Conservation (phyloP, 805 yeast species). For the Allodekkera sacchari region DNA sequence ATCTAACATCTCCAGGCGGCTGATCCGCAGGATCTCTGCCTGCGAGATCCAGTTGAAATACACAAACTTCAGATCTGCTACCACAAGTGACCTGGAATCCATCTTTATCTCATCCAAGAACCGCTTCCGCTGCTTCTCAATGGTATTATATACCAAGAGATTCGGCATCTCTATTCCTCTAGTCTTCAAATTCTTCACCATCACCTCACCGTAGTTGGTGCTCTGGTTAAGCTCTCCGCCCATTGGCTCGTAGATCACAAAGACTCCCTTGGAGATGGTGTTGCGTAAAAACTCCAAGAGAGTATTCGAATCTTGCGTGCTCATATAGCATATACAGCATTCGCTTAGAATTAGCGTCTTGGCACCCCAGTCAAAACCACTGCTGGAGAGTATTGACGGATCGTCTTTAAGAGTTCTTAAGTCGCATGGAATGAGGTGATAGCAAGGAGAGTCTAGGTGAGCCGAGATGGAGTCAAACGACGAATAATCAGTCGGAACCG, state of each 20-base stretch:
- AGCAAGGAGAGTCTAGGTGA: constrained; percentile 17
- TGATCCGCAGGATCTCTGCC: constrained; percentile 36
- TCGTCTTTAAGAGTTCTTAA: constrained; percentile 29
- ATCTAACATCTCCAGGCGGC: constrained; percentile 56
- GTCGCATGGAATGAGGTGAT: constrained; percentile 50
- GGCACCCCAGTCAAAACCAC: constrained; percentile 19
- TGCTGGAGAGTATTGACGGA: constrained; percentile 2
- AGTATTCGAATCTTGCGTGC: constrained; percentile 37
- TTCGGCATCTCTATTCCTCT: constrained; percentile 60
- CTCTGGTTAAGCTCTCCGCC: constrained; percentile 33
- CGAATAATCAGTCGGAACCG: constrained; percentile 8
- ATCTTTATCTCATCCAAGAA: constrained; percentile 22
- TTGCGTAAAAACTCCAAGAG: constrained; percentile 36
- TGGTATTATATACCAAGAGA: constrained; percentile 42
- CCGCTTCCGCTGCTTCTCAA: constrained; percentile 31
- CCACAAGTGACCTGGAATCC: constrained; percentile 11
- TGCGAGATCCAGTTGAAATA: constrained; percentile 34
- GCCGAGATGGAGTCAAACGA: background rate
- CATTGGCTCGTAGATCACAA: constrained; percentile 65
- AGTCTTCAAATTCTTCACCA: constrained; percentile 50
- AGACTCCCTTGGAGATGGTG: constrained; percentile 16
- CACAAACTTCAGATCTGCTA: constrained; percentile 39
- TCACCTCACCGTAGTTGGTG: constrained; percentile 54
- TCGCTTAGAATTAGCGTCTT: constrained; percentile 66
- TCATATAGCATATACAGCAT: constrained; percentile 67